Evolutionary conservation across 2,329 filamentous ascomycete species (phyloP).

Genomic region (Paraphaeosphaeria minitans): DNA sequence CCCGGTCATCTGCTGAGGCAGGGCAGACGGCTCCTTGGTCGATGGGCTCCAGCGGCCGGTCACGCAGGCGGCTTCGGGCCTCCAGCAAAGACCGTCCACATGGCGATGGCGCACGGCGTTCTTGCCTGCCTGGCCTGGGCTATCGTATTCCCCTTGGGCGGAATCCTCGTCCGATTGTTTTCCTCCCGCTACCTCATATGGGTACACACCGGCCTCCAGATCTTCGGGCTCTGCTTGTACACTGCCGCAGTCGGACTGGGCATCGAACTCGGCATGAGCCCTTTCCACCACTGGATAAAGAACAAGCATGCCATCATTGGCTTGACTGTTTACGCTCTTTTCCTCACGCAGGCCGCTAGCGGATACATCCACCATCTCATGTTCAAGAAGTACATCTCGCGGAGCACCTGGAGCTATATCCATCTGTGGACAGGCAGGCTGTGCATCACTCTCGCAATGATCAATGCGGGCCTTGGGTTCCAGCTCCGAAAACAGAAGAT

Average conservation of each 20-base stretch:
- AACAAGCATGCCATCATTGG: constrained; percentile 60
- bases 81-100: constrained; percentile 13
- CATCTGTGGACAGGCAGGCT: constrained; percentile 62
- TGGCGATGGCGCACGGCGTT: constrained; percentile 50
- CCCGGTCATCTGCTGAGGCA: not conserved
- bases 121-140: constrained; percentile 52
- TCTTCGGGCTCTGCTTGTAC: constrained; percentile 54
- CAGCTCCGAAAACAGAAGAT: constrained; percentile 32
- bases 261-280: constrained; percentile 53
- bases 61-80: not conserved
- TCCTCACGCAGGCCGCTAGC: constrained; percentile 61
- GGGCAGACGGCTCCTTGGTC: constrained; percentile 50
- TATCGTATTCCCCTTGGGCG: constrained; percentile 51
- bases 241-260: constrained; percentile 59
- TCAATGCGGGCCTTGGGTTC: constrained; percentile 60
- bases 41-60: not conserved
- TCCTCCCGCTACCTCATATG: constrained; percentile 50
- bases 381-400: constrained; percentile 53
- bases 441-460: constrained; percentile 57
- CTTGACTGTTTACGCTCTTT: constrained; percentile 53
- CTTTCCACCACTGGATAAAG: constrained; percentile 33
- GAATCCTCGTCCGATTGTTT: constrained; percentile 50
- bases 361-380: constrained; percentile 58
- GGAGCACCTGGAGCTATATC: constrained; percentile 53
- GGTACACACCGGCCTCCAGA: constrained; percentile 53